Base-by-base conservation (phyloP, 768 basidiomycete species). In the Tulasnella sp. region DNA sequence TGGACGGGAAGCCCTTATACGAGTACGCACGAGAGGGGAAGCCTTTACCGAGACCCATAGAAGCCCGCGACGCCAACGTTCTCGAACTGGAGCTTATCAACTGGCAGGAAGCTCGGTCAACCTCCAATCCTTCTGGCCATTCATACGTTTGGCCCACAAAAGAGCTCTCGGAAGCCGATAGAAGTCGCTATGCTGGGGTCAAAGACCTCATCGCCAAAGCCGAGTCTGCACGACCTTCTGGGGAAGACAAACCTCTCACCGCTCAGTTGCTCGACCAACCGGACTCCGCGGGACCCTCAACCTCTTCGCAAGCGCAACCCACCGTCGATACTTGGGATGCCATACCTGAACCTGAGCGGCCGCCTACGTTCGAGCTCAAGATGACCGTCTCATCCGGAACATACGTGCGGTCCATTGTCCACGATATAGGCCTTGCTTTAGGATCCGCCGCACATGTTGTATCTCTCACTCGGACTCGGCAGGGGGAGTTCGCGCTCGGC, bases 371-470 rank as follows among this genome's bases (percentile, higher is more conserved):
- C 85, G 92, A 93, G 12, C 88, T 99, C 82, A 90, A 90, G 79
- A 97, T 99, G 96, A 93, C 89, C 82, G 98, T 99, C 8, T 97
- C 96, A 12, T 94, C 95, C 40, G 98, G 98, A 58, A 99, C 98
- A 20, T 99, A 99, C 84, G 97, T 99, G 78, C 93, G 98, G 75
- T 96, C 94, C 0, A 93, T 99, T 82, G 93, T 97, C 64, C 96
- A 99, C 85, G 98, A 99, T 85, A 89, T 99, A 11, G 96, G 93
- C 22, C 91, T 91, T 82, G 90, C 92, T 1, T 85, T 99, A 28
- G 95, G 92, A 2, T 95, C 94, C 37, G 95, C 95, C 6, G 98
- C 96, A 0, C 96, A 98, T 85, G 96, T 99, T 58, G 96, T 97
- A 69, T 95, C 93, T 11, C 89, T 99, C 81, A 94, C 91, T 20